These are phyloP conservation scores for Pyrenophora tritici-repentis DNA, from an alignment of 2,329 filamentous ascomycete species.

Conservation along the genomic window DNA sequence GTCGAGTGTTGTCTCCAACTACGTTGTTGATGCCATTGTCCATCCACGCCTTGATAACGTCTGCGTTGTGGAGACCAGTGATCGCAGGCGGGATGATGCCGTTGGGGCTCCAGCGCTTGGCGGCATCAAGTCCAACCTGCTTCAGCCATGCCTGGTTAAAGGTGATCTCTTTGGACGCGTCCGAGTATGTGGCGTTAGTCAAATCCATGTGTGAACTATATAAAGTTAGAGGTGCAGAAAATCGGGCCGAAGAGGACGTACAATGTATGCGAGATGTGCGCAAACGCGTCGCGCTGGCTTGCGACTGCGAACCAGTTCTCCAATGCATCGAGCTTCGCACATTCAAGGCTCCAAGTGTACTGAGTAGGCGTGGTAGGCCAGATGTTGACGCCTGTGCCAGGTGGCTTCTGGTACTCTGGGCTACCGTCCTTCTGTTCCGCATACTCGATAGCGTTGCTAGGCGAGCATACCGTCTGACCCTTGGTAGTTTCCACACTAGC, in stretches of 20 bases:
- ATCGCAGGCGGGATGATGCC: conserved; percentile 68
- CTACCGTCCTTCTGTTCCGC: conserved; percentile 48
- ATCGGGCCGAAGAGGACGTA: conserved; percentile 16
- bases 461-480: conserved; percentile 34
- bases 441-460: conserved; percentile 46
- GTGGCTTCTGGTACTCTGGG: conserved; percentile 53
- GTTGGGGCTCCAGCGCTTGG: conserved; percentile 55
- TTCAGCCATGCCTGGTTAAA: conserved; percentile 66
- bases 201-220: conserved; percentile 59
- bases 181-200: conserved; percentile 64
- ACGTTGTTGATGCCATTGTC: conserved; percentile 64
- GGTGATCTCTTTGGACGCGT: conserved; percentile 61
- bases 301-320: conserved; percentile 60
- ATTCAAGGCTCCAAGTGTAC: conserved; percentile 58
- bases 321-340: conserved; percentile 57
- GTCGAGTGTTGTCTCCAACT: conserved; percentile 67
- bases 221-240: conserved; percentile 6
- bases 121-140: conserved; percentile 56
- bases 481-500: conserved; percentile 34
- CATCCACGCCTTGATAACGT: conserved; percentile 63
- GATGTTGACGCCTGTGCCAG: conserved; percentile 45
- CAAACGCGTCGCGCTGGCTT: conserved; percentile 59
- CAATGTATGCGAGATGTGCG: conserved; percentile 67
- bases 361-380: conserved; percentile 49
- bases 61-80: conserved; percentile 67